Conservation (phyloP, 2,329 filamentous ascomycete species). For the Dendryphion nanum region DNA sequence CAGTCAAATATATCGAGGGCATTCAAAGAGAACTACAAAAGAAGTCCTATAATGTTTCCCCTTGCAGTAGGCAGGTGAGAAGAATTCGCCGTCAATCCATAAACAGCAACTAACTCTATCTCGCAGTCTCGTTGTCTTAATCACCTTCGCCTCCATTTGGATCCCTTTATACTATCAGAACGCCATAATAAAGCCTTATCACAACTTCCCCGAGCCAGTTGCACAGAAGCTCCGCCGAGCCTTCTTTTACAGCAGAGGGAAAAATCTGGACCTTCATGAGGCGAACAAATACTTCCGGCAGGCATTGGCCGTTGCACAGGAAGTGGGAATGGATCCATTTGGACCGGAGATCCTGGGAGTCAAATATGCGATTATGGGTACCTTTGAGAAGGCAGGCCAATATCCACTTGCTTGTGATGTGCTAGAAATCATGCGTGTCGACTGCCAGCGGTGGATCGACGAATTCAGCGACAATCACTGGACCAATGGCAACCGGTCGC, state of each 20-base stretch:
- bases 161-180: slow-evolving; percentile 48
- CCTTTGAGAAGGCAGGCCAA: slow-evolving; percentile 75
- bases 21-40: slow-evolving; percentile 34
- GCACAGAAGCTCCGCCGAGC: slow-evolving; percentile 78
- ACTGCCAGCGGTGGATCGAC: slow-evolving; percentile 58
- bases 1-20: slow-evolving; percentile 23
- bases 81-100: too few species aligned
- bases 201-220: slow-evolving; percentile 66
- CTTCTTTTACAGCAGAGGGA: slow-evolving; percentile 72
- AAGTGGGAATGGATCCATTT: slow-evolving; percentile 79
- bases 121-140: slow-evolving; percentile 39
- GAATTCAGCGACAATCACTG: slow-evolving; percentile 43
- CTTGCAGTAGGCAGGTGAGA: slow-evolving; percentile 29
- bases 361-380: slow-evolving; percentile 74
- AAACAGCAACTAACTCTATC: neutral
- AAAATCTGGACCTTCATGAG: slow-evolving; percentile 68
- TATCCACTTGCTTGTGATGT: slow-evolving; percentile 71
- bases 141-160: slow-evolving; percentile 41
- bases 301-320: slow-evolving; percentile 70
- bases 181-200: slow-evolving; percentile 49
- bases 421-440: slow-evolving; percentile 70
- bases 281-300: slow-evolving; percentile 82
- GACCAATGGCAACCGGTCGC: slow-evolving; percentile 54
- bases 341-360: slow-evolving; percentile 89
- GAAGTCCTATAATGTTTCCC: slow-evolving; percentile 42